Evolutionary conservation across 768 basidiomycete species (phyloP).

Genomic region (Collybia sordida): DNA sequence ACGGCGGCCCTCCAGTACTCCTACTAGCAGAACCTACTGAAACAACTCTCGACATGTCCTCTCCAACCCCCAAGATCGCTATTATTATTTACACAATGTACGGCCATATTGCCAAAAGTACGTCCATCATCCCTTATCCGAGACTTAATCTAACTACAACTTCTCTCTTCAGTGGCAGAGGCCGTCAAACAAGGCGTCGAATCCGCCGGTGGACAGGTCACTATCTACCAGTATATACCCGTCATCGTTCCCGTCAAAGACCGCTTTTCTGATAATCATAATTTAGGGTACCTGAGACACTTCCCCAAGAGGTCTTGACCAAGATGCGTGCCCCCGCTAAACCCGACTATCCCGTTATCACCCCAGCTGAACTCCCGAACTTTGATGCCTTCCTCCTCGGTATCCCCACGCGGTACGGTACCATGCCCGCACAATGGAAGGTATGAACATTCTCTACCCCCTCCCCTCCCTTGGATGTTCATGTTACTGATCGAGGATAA

Average conservation of each 20-base stretch:
- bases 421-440: conserved; percentile 80
- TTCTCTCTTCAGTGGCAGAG: conserved; percentile 53
- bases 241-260: background rate
- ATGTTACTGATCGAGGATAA: background rate
- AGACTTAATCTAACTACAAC: conserved; percentile 3
- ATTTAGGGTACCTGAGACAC: conserved; percentile 74
- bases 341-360: conserved; percentile 68
- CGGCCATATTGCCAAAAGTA: conserved; percentile 70
- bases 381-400: conserved; percentile 80
- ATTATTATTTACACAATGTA: conserved; percentile 76
- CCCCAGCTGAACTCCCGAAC: conserved; percentile 45
- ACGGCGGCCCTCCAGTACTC: conserved; percentile 8
- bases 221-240: conserved; percentile 52
- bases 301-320: conserved; percentile 61
- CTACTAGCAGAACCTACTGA: conserved; percentile 14
- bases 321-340: conserved; percentile 75
- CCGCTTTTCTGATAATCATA: background rate
- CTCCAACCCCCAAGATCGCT: conserved; percentile 60
- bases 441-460: conserved; percentile 26
- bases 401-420: conserved; percentile 79
- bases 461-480: background rate
- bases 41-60: conserved; percentile 30
- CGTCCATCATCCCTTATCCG: conserved; percentile 20
- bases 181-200: conserved; percentile 47
- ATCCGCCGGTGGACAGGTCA: conserved; percentile 46